phyloP scores from a whole-genome alignment of 1,284 basidiomycete genomes.

The Schizopora paradoxa region DNA sequence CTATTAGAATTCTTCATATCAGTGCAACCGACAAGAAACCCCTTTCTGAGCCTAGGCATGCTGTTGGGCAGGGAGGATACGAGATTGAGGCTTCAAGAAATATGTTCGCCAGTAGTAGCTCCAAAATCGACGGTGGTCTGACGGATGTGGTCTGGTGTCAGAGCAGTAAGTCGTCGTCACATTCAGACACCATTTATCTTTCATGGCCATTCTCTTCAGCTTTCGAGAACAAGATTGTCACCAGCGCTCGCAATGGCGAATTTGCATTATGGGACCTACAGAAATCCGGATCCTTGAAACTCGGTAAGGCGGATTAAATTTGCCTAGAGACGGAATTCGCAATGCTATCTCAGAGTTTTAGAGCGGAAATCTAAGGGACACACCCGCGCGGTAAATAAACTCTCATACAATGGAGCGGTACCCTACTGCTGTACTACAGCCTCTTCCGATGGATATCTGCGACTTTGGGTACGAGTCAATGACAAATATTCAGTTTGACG shows the following conservation, averaged over 20 bases:
- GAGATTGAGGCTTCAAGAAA: slow-evolving; percentile 65
- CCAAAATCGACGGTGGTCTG: slow-evolving; percentile 69
- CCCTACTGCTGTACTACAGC: slow-evolving; percentile 75
- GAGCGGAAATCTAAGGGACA: slow-evolving; percentile 74
- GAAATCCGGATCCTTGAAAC: slow-evolving; percentile 61
- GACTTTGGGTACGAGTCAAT: slow-evolving; percentile 65
- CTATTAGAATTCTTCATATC: slow-evolving; percentile 59
- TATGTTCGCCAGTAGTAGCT: slow-evolving; percentile 64
- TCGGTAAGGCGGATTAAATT: slow-evolving; percentile 41
- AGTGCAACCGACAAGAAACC: slow-evolving; percentile 40
- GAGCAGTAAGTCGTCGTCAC: slow-evolving; percentile 50
- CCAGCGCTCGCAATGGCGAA: slow-evolving; percentile 79
- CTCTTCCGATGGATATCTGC: slow-evolving; percentile 77
- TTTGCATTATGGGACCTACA: slow-evolving; percentile 82
- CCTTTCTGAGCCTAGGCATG: slow-evolving; percentile 43
- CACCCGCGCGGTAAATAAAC: slow-evolving; percentile 67
- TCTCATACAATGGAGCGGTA: slow-evolving; percentile 57
- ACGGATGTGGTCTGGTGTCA: slow-evolving; percentile 82
- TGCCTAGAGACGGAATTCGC: slow-evolving; percentile 13
- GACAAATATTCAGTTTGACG: neutral
- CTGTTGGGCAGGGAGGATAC: slow-evolving; percentile 52
- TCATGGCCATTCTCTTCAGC: slow-evolving; percentile 34
- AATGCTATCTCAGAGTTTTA: slow-evolving; percentile 25
- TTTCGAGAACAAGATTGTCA: slow-evolving; percentile 75
- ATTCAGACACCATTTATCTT: slow-evolving; percentile 1